These are phyloP conservation scores for Xylaria curta DNA, from an alignment of 495 filamentous ascomycete genomes.

Conservation along the genomic window DNA sequence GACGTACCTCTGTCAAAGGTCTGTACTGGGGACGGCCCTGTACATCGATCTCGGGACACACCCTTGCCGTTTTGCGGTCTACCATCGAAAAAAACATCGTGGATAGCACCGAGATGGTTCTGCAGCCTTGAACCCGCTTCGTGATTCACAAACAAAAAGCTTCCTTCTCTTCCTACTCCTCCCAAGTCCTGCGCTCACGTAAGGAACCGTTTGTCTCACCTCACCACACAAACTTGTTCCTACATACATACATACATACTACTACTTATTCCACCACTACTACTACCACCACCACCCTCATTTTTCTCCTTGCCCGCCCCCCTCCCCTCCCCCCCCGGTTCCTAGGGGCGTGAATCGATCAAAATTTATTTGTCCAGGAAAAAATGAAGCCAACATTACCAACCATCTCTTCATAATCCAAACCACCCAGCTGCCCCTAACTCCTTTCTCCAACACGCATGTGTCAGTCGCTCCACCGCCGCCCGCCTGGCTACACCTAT, in stretches of 20 bases:
- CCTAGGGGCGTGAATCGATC: conserved; percentile 39
- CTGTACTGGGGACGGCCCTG: conserved; percentile 40
- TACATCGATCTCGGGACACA: conserved; percentile 41
- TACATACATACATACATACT: conserved; percentile 22
- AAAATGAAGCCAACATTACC: conserved; percentile 44
- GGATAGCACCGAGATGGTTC: conserved; percentile 39
- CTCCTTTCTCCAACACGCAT: conserved; percentile 33
- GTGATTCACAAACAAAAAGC: conserved; percentile 35
- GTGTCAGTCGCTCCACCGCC: conserved; percentile 33
- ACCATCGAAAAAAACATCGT: conserved; percentile 41
- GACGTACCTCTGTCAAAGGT: conserved; percentile 42
- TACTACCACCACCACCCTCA: conserved; percentile 28
- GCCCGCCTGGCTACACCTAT: conserved; percentile 36
- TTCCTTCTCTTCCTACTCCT: conserved; percentile 25
- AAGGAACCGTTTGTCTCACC: conserved; percentile 30
- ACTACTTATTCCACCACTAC: too few relatives aligned
- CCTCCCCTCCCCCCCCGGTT: too few relatives aligned
- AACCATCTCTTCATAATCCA: conserved; percentile 39
- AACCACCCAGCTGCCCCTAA: not conserved
- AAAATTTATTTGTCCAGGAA: conserved; percentile 37
- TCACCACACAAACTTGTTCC: conserved; percentile 23
- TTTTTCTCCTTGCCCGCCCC: conserved; percentile 15
- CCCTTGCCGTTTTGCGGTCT: conserved; percentile 43
- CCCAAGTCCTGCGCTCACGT: conserved; percentile 39
- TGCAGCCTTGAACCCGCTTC: conserved; percentile 44